These are phyloP conservation scores for Fusarium bactridioides DNA, from an alignment of 2,329 filamentous ascomycete species.

Conservation along the genomic window DNA sequence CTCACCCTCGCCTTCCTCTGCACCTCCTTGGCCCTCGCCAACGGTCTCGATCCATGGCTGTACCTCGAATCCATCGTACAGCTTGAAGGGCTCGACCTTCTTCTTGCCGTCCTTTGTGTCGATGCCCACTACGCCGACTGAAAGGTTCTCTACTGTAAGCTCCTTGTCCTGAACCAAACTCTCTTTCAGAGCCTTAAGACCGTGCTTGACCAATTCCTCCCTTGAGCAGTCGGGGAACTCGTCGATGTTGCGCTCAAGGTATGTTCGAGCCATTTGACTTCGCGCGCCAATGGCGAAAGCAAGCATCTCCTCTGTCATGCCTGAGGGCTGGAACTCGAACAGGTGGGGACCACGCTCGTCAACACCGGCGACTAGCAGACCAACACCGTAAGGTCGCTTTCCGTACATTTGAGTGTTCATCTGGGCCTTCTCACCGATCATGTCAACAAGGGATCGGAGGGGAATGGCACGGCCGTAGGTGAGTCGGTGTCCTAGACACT, in stretches of 20 bases:
- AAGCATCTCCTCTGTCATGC: slow-evolving; percentile 96
- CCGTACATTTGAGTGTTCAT: slow-evolving; percentile 98
- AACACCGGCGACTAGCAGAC: slow-evolving; percentile 89
- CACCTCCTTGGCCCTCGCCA: slow-evolving; percentile 58
- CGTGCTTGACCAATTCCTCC: slow-evolving; percentile 91
- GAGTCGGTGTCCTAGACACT: slow-evolving; percentile 93
- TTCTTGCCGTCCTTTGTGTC: slow-evolving; percentile 58
- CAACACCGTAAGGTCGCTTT: slow-evolving; percentile 94
- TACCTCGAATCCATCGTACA: slow-evolving; percentile 89
- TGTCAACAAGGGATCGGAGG: slow-evolving; percentile 84
- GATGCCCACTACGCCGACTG: slow-evolving; percentile 82
- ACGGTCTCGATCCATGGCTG: slow-evolving; percentile 84
- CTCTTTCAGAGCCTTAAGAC: slow-evolving; percentile 90
- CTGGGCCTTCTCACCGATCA: slow-evolving; percentile 96
- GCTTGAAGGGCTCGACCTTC: slow-evolving; percentile 80
- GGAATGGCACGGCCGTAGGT: slow-evolving; percentile 95
- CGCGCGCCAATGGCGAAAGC: slow-evolving; percentile 96
- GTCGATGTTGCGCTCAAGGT: slow-evolving; percentile 91
- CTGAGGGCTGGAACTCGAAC: slow-evolving; percentile 97
- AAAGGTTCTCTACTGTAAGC: slow-evolving; percentile 96
- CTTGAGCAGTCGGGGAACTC: slow-evolving; percentile 77
- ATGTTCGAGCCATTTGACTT: slow-evolving; percentile 97
- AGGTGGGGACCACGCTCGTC: slow-evolving; percentile 94
- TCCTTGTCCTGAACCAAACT: slow-evolving; percentile 97
- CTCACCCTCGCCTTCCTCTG: slow-evolving; percentile 47